Evolutionary conservation across 352 stramenopile species (phyloP).

Genomic region (Phytophthora kernoviae): DNA sequence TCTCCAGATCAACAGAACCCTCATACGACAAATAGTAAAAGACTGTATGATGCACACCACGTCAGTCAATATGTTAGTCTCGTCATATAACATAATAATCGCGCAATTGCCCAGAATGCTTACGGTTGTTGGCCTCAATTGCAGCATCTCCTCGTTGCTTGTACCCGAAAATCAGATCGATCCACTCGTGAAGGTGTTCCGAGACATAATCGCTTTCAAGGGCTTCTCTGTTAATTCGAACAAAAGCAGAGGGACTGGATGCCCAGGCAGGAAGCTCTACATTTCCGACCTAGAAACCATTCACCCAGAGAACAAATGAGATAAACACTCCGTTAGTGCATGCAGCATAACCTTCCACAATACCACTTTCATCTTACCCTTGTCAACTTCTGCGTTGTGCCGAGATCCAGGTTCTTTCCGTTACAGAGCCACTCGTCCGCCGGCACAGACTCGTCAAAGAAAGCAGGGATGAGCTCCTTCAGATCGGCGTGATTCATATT

Average conservation of each 20-base stretch:
- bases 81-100: too few species aligned
- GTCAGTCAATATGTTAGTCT: too few species aligned
- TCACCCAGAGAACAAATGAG: too few species aligned
- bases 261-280: conserved; percentile 96
- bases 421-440: conserved; percentile 95
- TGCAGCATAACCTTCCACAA: neutral
- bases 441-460: conserved; percentile 93
- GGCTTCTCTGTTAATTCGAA: conserved; percentile 69
- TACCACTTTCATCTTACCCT: conserved; percentile 27
- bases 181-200: conserved; percentile 78
- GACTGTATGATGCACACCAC: conserved; percentile 40
- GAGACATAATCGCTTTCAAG: conserved; percentile 83
- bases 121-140: conserved; percentile 80
- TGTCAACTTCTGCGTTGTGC: conserved; percentile 89
- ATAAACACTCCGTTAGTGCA: conserved; percentile 1
- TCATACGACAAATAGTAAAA: conserved; percentile 92
- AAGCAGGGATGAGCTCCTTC: conserved; percentile 99
- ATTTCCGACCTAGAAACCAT: conserved; percentile 83
- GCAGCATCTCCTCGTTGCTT: conserved; percentile 80
- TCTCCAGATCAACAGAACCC: conserved; percentile 86
- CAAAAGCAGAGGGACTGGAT: conserved; percentile 79
- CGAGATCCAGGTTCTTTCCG: conserved; percentile 95
- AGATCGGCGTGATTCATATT: conserved; percentile 93
- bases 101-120: too few species aligned
- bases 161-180: conserved; percentile 85